These are phyloP conservation scores for Backusella tuberculispora DNA, from an alignment of 192 early-diverging fungal species.

Conservation along the genomic window DNA sequence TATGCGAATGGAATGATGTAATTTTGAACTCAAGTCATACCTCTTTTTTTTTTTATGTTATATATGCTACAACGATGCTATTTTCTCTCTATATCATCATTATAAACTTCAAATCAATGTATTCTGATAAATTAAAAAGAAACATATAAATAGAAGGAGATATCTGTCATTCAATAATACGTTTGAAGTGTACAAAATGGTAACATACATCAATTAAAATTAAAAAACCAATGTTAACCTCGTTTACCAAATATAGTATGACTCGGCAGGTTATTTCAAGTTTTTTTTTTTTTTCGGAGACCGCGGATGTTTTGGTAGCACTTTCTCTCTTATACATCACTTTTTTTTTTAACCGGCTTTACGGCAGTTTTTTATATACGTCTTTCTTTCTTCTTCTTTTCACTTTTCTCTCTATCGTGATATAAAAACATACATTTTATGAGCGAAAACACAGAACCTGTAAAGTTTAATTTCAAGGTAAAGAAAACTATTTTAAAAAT, in stretches of 20 bases:
- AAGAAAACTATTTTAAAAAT: background rate
- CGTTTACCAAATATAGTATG: background rate
- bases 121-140: no score
- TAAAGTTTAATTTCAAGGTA: constrained; percentile 13
- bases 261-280: background rate
- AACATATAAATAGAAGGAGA: no score
- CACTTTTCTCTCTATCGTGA: background rate
- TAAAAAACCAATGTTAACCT: no score
- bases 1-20: no score
- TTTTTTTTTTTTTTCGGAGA: background rate
- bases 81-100: no score
- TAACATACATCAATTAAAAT: no score
- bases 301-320: background rate
- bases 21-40: no score
- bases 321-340: background rate
- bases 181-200: no score
- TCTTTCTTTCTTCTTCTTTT: background rate
- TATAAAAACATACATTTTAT: background rate
- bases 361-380: background rate
- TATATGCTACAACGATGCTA: no score
- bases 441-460: background rate
- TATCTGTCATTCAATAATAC: no score
- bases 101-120: no score
- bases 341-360: background rate
- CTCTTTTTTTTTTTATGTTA: no score